Conservation (phyloP, 2,329 filamentous ascomycete genomes). For the Trichoderma polysporum region DNA sequence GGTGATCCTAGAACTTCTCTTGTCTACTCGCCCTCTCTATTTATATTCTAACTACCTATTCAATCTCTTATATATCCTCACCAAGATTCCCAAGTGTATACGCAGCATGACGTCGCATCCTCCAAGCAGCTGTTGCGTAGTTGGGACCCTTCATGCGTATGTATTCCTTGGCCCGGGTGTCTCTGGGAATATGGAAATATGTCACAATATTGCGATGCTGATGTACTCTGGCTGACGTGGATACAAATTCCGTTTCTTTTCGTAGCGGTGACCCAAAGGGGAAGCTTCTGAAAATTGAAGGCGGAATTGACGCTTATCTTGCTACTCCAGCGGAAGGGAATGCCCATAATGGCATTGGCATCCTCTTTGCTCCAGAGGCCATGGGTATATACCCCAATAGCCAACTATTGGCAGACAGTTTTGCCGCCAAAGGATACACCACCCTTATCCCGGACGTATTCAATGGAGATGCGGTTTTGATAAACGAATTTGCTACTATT, state of each 20-base stretch:
- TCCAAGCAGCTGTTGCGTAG: not conserved
- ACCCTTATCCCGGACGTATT: constrained; percentile 29
- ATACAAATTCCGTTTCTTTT: not conserved
- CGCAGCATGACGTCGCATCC: not conserved
- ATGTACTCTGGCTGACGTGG: too few species aligned
- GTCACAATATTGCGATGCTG: not conserved
- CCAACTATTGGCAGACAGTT: constrained; percentile 33
- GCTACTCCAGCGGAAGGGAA: not conserved
- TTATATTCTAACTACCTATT: too few species aligned
- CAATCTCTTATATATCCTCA: too few species aligned
- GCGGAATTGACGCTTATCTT: not conserved
- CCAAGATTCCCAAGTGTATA: too few species aligned
- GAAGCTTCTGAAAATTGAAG: not conserved
- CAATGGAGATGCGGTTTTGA: constrained; percentile 37
- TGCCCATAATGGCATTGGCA: constrained; percentile 22
- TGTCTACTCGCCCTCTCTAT: too few species aligned
- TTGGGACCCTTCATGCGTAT: not conserved
- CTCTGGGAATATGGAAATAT: not conserved
- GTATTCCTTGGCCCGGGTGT: not conserved
- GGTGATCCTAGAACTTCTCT: too few species aligned
- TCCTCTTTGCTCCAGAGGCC: constrained; percentile 47
- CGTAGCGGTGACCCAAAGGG: not conserved
- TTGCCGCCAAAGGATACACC: constrained; percentile 30
- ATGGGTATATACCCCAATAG: constrained; percentile 45
- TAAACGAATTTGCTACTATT: constrained; percentile 40